A percentile compares a stretch with the other conserved stretches of the same genome.
Evolutionary conservation across 768 basidiomycete species (phyloP).

Genomic region (Naganishia onofrii): DNA sequence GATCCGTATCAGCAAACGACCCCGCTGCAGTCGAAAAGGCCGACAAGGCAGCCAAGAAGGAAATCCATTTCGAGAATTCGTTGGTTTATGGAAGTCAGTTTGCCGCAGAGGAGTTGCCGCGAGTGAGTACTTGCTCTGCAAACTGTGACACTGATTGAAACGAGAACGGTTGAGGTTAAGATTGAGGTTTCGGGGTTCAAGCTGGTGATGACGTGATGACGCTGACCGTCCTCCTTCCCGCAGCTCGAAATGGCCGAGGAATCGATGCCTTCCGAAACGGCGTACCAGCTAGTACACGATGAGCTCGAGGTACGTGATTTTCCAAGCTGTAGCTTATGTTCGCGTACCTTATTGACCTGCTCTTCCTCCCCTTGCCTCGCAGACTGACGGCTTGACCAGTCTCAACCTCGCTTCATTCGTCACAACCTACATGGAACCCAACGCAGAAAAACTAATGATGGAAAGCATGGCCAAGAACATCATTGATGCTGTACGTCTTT

Average conservation of each 20-base stretch:
- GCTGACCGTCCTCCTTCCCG: not conserved
- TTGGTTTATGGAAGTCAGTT: constrained; percentile 34
- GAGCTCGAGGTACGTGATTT: constrained; percentile 32
- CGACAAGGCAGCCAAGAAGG: constrained; percentile 12
- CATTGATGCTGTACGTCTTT: constrained; percentile 31
- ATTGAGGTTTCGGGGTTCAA: too few species aligned
- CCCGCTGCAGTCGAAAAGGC: not conserved
- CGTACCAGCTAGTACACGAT: constrained; percentile 35
- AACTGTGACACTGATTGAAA: too few species aligned
- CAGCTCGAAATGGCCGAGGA: constrained; percentile 37
- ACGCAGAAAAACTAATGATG: constrained; percentile 36
- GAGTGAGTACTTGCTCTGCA: constrained; percentile 16
- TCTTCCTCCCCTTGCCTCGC: too few species aligned
- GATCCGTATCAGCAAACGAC: constrained; percentile 9
- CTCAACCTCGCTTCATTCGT: constrained; percentile 39
- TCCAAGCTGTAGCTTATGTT: not conserved
- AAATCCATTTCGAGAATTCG: constrained; percentile 17
- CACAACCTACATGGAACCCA: constrained; percentile 36
- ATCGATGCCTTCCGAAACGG: constrained; percentile 33
- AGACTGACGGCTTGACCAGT: constrained; percentile 33
- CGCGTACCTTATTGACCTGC: not conserved
- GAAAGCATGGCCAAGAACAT: constrained; percentile 34
- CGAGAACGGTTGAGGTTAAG: too few species aligned
- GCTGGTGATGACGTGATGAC: not conserved
- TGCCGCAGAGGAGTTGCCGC: constrained; percentile 30